Evolutionary conservation across 108 stramenopile genomes (phyloP), one percentile per base, ranked within the genome.

Genomic region (Mayamaea pseudoterrestris): DNA sequence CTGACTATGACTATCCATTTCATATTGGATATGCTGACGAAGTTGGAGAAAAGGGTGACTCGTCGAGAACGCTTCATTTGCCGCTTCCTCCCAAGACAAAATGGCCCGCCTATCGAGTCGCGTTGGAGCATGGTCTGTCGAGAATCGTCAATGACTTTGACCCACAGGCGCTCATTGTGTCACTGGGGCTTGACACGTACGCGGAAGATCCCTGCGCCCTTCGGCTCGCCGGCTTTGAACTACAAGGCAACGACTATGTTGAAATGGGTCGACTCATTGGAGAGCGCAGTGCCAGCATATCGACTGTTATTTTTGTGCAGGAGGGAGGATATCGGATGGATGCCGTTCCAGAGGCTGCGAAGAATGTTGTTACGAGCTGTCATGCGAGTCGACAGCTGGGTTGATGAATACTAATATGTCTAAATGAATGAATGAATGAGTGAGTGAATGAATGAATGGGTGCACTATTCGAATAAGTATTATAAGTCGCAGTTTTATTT

Each of bases 321-420:
- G 86, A 88, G 41, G 86, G 86, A 48, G 86, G 86, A 2, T 88
- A 88, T 44, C 54, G 61, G 18, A 83, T 87, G 85, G 78, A 80
- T 26, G 57, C 61, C 17, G 63, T 87, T 29, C 73, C 76, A 1
- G 32, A 59, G 22, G 85, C 85, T 11, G 85, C 78, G 18, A 59
- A 78, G 1, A 69, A 83, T 69, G 72, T 87, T 21, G 41, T 87
- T 2, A 61, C 50, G n/a, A 57, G 66, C 5, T 74, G 58, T 50
- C 46, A 55, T 35, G 47, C 17, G 20, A n/a, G n/a, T n/a, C n/a
- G n/a, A n/a, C n/a, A n/a, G n/a, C n/a, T n/a, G n/a, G n/a, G n/a
- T n/a, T n/a, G n/a, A n/a, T n/a, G n/a, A n/a, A n/a, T 39, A 20
- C 37, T 14, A 8, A 8, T 6, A 20, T 5, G 8, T 20, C 18